These are phyloP conservation scores for Yamadazyma membranifaciens DNA, from an alignment of 1,139 yeast species.

Conservation along the genomic window DNA sequence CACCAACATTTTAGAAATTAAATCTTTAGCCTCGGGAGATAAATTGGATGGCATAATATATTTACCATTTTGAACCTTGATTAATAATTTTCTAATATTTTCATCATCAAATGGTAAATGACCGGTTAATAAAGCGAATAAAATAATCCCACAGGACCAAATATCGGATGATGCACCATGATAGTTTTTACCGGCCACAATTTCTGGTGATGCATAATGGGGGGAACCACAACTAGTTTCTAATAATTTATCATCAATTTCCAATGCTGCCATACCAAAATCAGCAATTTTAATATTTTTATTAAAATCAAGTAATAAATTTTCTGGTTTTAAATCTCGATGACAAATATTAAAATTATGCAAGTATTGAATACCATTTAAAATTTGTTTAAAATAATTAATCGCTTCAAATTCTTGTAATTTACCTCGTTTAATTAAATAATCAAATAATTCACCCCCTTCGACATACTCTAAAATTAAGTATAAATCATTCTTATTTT, in stretches of 20 bases:
- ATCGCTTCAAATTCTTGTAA: conserved; percentile 89
- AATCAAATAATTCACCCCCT: conserved; percentile 95
- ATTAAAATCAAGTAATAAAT: conserved; percentile 79
- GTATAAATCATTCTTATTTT: conserved; percentile 88
- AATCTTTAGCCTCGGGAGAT: conserved; percentile 80
- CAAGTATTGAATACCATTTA: conserved; percentile 88
- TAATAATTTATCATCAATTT: conserved; percentile 75
- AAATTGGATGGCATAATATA: conserved; percentile 80
- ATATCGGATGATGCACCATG: conserved; percentile 98
- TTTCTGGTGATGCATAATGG: conserved; percentile 97
- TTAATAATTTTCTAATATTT: conserved; percentile 76
- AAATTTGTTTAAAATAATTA: conserved; percentile 86
- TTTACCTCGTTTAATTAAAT: conserved; percentile 83
- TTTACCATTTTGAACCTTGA: conserved; percentile 89
- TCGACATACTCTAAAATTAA: conserved; percentile 93
- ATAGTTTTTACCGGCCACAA: conserved; percentile 89
- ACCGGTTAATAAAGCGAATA: conserved; percentile 91
- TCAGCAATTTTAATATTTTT: conserved; percentile 95
- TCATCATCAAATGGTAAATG: conserved; percentile 97
- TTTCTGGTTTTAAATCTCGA: conserved; percentile 95
- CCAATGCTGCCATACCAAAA: conserved; percentile 99
- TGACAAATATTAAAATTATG: conserved; percentile 94
- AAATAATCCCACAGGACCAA: conserved; percentile 97
- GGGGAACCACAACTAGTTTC: conserved; percentile 99
- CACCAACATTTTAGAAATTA: conserved; percentile 76